Evolutionary conservation across 2,329 filamentous ascomycete genomes (phyloP).

Genomic region (Lasiodiplodia sp.): DNA sequence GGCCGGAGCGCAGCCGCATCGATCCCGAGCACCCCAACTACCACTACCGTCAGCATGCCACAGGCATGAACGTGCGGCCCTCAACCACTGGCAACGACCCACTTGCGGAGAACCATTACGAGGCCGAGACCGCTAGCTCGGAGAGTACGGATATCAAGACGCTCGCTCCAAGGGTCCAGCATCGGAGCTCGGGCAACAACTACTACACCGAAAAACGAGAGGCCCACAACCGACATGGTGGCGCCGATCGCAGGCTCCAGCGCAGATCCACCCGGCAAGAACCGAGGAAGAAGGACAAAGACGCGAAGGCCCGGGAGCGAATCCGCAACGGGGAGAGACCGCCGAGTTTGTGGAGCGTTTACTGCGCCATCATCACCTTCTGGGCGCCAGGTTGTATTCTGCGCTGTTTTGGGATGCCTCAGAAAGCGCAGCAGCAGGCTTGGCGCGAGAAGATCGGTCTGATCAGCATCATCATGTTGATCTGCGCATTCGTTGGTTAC

Average conservation of each 20-base stretch:
- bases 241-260: slow-evolving; percentile 48
- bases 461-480: slow-evolving; percentile 88
- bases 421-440: slow-evolving; percentile 86
- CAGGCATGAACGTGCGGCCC: slow-evolving; percentile 87
- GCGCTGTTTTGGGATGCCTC: slow-evolving; percentile 82
- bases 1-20: slow-evolving; percentile 86
- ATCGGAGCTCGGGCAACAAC: slow-evolving; percentile 34
- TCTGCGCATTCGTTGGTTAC: slow-evolving; percentile 91
- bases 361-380: slow-evolving; percentile 92
- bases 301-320: slow-evolving; percentile 67
- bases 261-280: slow-evolving; percentile 71
- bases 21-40: slow-evolving; percentile 92
- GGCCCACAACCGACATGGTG: slow-evolving; percentile 42
- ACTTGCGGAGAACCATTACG: slow-evolving; percentile 73
- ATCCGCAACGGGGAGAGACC: slow-evolving; percentile 72
- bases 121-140: slow-evolving; percentile 64
- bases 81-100: slow-evolving; percentile 94
- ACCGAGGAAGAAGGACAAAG: slow-evolving; percentile 63
- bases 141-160: slow-evolving; percentile 67
- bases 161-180: slow-evolving; percentile 54
- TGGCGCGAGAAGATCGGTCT: slow-evolving; percentile 99
- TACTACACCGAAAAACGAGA: slow-evolving; percentile 49
- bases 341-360: slow-evolving; percentile 92
- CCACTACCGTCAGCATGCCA: slow-evolving; percentile 92
- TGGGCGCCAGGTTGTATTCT: slow-evolving; percentile 90